A percentile compares a stretch with the other conserved stretches of the same genome.
Conservation (phyloP, 306 rosid genomes). For the Trichosanthes cucumerina region DNA sequence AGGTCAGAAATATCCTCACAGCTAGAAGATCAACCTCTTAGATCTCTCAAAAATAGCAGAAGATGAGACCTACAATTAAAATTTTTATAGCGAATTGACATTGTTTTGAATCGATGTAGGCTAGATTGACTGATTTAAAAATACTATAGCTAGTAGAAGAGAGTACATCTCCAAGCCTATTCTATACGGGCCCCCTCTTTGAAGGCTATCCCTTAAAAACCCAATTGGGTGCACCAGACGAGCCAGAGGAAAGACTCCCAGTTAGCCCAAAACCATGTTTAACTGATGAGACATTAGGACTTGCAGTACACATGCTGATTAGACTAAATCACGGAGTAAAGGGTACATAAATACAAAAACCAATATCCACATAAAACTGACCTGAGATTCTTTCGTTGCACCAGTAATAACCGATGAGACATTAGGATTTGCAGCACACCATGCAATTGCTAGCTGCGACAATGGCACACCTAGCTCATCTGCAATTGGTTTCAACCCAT, state of each 20-base stretch:
- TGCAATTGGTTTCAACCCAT: conserved; percentile 86
- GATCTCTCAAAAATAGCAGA: not conserved
- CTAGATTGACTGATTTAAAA: not conserved
- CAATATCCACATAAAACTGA: conserved; percentile 22
- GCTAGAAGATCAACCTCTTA: not conserved
- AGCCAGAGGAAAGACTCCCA: not conserved
- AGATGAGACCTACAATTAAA: not conserved
- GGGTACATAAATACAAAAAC: not conserved
- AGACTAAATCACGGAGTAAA: not conserved
- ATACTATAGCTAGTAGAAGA: not conserved
- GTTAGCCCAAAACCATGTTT: not conserved
- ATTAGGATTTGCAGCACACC: conserved; percentile 97
- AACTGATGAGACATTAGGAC: not conserved
- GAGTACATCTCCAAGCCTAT: not conserved
- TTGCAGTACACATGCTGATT: not conserved
- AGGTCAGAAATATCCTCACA: not conserved
- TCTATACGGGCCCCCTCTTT: not conserved
- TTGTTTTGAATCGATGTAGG: too few relatives aligned
- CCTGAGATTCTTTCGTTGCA: conserved; percentile 98
- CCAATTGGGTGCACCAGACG: not conserved
- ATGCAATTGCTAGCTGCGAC: conserved; percentile 83
- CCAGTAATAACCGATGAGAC: conserved; percentile 93
- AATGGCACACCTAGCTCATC: conserved; percentile 86
- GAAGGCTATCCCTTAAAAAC: not conserved
- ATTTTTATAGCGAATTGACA: not conserved